Evolutionary conservation across 805 yeast species (phyloP), one percentile per base, ranked within the genome.

Genomic region (Yamadazyma takamatsuzukensis): DNA sequence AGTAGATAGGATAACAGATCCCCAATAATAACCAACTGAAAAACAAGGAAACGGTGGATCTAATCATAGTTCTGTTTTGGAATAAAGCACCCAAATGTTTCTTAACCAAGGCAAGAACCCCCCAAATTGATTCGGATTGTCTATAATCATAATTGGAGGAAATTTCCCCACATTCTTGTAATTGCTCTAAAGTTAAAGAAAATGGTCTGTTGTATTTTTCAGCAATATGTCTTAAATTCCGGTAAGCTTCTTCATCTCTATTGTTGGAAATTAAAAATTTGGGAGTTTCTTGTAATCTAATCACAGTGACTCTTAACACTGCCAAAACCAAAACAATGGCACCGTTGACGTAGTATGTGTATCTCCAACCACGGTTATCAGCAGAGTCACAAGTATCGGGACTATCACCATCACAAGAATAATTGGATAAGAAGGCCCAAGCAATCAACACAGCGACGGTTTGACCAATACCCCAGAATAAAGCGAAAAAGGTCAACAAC

Each of bases 401-500:
- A 16, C 41, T 49, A 7, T 51, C 61, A 5, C 57, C 53, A 9
- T 56, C 51, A 47, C 83, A 75, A 2, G 72, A 63, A 37, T 63
- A 54, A 34, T 70, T 64, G 11, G 78, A 72, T 29, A 77, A 52
- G 37, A 72, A 73, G 0, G 77, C 80, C 75, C 77, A 77, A 2
- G 79, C 75, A 23, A 74, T 45, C n/a, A 74, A 54, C 8, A 61
- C 63, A 14, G 77, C 69, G 31, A 76, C 59, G 1, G 78, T 72
- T 48, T 76, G 80, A 26, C 82, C 83, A 30, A 77, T 59, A 25
- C 79, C 80, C 83, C 83, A 77, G 70, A 69, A 78, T 23, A 65
- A 49, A 7, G 54, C 62, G 48, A 77, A 64, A 22, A 72, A 59
- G 2, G 80, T 74, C 31, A 70, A 59, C 40, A 74, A 49, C 66